Evolutionary conservation across 345 rosid species (phyloP).

Genomic region (Brassica napus): Da-Ae NC_063443.1:10569001-10569500

Average conservation of each 20-base stretch:
- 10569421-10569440: slow-evolving; percentile 64
- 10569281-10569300: slow-evolving; percentile 15
- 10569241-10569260: neutral
- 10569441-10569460: slow-evolving; percentile 64
- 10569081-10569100: slow-evolving; percentile 14
- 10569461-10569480: slow-evolving; percentile 62
- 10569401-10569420: slow-evolving; percentile 47
- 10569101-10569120: slow-evolving; percentile 13
- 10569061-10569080: slow-evolving; percentile 28
- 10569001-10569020: neutral
- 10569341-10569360: slow-evolving; percentile 63
- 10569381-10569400: slow-evolving; percentile 64
- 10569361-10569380: slow-evolving; percentile 66
- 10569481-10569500: slow-evolving; percentile 60
- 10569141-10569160: neutral
- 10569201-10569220: neutral
- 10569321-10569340: slow-evolving; percentile 23
- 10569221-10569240: neutral
- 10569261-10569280: slow-evolving; percentile 7
- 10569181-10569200: neutral
- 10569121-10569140: slow-evolving; percentile 18
- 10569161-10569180: neutral
- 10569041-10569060: slow-evolving; percentile 12
- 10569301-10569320: slow-evolving; percentile 21
- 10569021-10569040: neutral